Evolutionary conservation across 2,329 filamentous ascomycete species (phyloP).

Genomic region (Celoporthe dispersa): DNA sequence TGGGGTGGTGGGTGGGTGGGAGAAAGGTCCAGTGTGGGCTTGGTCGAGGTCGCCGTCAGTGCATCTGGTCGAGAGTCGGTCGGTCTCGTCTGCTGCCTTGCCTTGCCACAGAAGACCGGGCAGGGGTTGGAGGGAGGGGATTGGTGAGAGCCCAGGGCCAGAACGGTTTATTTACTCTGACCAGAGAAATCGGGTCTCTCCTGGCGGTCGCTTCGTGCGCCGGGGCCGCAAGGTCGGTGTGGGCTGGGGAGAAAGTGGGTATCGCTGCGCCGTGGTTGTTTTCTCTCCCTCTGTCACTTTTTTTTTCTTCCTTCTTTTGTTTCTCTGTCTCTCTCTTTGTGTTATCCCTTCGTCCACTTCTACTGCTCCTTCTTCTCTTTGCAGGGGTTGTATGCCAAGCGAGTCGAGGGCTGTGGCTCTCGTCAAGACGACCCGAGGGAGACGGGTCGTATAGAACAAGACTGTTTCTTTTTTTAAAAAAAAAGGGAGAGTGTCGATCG

Average conservation of each 20-base stretch:
- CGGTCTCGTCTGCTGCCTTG: slow-evolving; percentile 13
- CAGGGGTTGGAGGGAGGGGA: slow-evolving; percentile 5
- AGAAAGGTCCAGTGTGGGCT: slow-evolving; percentile 1
- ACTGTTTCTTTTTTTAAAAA: background rate
- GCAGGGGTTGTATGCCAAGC: slow-evolving; percentile 23
- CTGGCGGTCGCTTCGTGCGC: slow-evolving; percentile 26
- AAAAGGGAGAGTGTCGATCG: background rate
- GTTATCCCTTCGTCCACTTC: slow-evolving; percentile 7
- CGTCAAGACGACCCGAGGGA: slow-evolving; percentile 10
- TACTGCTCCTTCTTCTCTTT: slow-evolving; percentile 8
- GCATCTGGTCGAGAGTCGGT: slow-evolving; percentile 9
- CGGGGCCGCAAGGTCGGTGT: slow-evolving; percentile 28
- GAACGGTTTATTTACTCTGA: slow-evolving; percentile 10
- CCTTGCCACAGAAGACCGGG: slow-evolving; percentile 1
- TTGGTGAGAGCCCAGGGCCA: slow-evolving; percentile 10
- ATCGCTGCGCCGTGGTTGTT: slow-evolving; percentile 12
- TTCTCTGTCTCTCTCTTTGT: background rate
- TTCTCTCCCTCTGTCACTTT: background rate
- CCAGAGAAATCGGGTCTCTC: slow-evolving; percentile 18
- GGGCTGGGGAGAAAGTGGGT: slow-evolving; percentile 24
- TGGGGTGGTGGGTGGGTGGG: slow-evolving; percentile 8
- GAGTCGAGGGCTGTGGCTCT: slow-evolving; percentile 25
- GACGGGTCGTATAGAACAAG: background rate
- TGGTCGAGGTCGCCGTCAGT: slow-evolving; percentile 15
- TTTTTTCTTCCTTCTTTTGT: background rate